Evolutionary conservation across 2,329 filamentous ascomycete genomes (phyloP), one percentile per base, ranked within the genome.

Genomic region (Pseudonectria buxi): DNA sequence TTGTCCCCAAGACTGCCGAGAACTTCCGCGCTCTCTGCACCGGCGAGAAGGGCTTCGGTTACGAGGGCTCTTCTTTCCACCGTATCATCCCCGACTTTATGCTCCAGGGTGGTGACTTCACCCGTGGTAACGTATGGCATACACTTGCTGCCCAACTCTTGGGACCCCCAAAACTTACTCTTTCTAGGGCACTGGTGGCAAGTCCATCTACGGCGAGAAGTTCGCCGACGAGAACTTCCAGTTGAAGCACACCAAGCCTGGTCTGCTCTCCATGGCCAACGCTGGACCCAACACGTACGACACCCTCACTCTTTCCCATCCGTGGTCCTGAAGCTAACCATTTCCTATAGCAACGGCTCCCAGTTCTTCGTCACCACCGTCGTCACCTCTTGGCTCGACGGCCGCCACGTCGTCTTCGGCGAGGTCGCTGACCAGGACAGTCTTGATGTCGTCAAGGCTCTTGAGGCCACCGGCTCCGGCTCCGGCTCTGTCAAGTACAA

Each of bases 321-420:
- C 10, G 0, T n/a, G 14, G 18, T 26, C 9, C 14, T n/a, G 6
- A 13, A 15, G 32, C 36, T 44, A 24, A 32, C n/a, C 53, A 51
- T 28, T 13, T 69, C 68, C 10, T 68, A 67, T 45, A 95, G 92
- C 64, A 98, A 98, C 70, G 92, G 92, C 56, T 94, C 86, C 33
- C 90, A 96, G 67, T 96, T 96, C 76, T 96, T 96, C 74, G 71
- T 96, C 61, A 96, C 90, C 56, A 96, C 90, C 37, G 87, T 94
- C 33, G 75, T 81, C 41, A 96, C 92, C 42, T 81, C 81, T 37
- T 94, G 94, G 74, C 74, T 92, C 51, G 76, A 92, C 62, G 78
- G 77, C 58, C 83, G 83, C 63, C 86, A 92, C 74, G 83, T 88
- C 64, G 84, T 88, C 60, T 89, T 89, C 67, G 86, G 86, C 60